Conservation (phyloP, 306 rosid genomes). For the Vachellia collinsii region DNA sequence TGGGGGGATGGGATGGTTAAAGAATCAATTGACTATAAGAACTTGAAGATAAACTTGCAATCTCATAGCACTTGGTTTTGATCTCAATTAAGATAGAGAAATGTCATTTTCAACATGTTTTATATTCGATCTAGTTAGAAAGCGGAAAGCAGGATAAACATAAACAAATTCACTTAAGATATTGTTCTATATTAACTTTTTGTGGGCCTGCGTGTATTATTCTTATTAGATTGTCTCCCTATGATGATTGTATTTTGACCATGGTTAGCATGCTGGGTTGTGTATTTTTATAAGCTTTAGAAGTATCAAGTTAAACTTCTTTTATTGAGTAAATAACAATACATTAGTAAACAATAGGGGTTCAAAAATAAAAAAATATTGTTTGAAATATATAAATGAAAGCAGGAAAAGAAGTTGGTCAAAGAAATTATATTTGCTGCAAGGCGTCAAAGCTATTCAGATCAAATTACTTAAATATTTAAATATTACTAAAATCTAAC, state of each 20-base stretch:
- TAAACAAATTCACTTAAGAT: conserved; percentile 44
- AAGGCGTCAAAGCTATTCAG: no score
- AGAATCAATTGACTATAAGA: neutral
- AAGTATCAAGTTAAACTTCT: neutral
- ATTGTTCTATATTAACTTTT: conserved; percentile 38
- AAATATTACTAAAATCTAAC: neutral
- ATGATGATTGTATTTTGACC: conserved; percentile 30
- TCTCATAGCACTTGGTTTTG: neutral
- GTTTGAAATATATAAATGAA: no score
- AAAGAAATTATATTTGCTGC: no score
- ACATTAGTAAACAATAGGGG: no score
- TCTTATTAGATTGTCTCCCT: conserved; percentile 25
- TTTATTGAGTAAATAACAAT: no score
- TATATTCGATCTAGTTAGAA: conserved; percentile 30
- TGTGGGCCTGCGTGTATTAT: conserved; percentile 29
- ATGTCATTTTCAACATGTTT: conserved; percentile 39
- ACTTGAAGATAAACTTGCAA: neutral
- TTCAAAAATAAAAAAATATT: no score
- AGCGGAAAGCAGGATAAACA: conserved; percentile 45
- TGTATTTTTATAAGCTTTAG: neutral
- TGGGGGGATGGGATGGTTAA: neutral
- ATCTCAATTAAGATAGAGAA: conserved; percentile 24
- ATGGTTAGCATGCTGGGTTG: conserved; percentile 24
- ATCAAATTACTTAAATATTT: neutral
- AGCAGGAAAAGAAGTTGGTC: no score